Percentiles rank a stretch among this genome's conserved stretches.
These are phyloP conservation scores for Fraxinus quadrangulata DNA, from an alignment of 257 asterid genomes.

Conservation along the genomic window DNA sequence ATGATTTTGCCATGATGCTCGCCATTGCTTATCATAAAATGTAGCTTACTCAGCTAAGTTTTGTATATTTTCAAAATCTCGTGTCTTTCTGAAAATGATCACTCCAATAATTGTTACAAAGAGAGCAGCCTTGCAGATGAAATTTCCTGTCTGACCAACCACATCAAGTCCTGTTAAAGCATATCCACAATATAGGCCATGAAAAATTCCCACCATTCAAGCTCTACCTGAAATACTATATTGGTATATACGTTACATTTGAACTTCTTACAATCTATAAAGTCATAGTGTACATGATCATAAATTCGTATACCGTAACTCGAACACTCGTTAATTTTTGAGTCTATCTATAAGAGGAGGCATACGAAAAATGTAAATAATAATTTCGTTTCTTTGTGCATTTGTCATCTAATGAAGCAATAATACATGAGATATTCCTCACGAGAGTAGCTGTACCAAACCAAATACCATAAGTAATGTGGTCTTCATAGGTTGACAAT, in stretches of 20 bases:
- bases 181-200: conserved; percentile 55
- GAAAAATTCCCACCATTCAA: conserved; percentile 72
- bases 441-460: too few relatives aligned
- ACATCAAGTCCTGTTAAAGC: conserved; percentile 59
- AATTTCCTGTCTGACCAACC: conserved; percentile 69
- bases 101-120: conserved; percentile 46
- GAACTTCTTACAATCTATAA: not conserved
- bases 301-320: too few relatives aligned
- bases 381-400: too few relatives aligned
- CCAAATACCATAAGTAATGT: too few relatives aligned
- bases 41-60: conserved; percentile 66
- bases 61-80: conserved; percentile 42
- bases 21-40: conserved; percentile 68
- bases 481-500: too few relatives aligned
- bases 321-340: too few relatives aligned
- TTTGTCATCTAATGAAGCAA: too few relatives aligned
- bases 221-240: conserved; percentile 52
- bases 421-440: too few relatives aligned
- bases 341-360: too few relatives aligned
- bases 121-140: conserved; percentile 56
- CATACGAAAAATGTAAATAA: too few relatives aligned
- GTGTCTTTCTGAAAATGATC: conserved; percentile 43
- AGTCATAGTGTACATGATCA: not conserved
- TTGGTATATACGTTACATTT: not conserved
- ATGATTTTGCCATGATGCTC: conserved; percentile 55